phyloP scores from a whole-genome alignment of 1,139 yeast species.

The Spathaspora sp. region DNA sequence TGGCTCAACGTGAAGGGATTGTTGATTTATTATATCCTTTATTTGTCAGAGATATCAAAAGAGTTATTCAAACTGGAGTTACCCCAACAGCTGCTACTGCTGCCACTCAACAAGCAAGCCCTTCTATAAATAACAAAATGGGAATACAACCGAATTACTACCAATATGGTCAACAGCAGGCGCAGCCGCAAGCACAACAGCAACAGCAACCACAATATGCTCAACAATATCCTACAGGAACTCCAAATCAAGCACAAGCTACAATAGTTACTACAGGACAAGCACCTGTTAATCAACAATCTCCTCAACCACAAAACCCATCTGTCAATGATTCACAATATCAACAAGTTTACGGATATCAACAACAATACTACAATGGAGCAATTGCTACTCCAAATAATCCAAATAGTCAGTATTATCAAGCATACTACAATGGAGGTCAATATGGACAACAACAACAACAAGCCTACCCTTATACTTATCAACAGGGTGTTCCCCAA shows the following conservation, averaged over 20 bases:
- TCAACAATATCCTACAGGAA: conserved; percentile 15
- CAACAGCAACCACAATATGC: conserved; percentile 10
- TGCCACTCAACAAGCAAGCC: conserved; percentile 14
- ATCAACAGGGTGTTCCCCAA: conserved; percentile 7
- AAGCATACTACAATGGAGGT: conserved; percentile 5
- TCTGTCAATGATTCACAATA: conserved; percentile 8
- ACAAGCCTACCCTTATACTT: conserved; percentile 2
- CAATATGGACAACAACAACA: conserved; percentile 6
- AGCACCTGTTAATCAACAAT: conserved; percentile 6
- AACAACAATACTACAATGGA: conserved; percentile 7
- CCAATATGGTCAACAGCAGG: conserved; percentile 14
- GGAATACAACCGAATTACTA: conserved; percentile 16
- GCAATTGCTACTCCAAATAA: conserved; percentile 6
- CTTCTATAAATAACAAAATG: conserved; percentile 8
- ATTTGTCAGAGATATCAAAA: conserved; percentile 82
- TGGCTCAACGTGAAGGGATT: conserved; percentile 89
- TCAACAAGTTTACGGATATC: conserved; percentile 14
- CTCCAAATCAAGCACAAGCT: conserved; percentile 5
- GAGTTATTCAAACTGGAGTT: conserved; percentile 58
- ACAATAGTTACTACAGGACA: conserved; percentile 4
- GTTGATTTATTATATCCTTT: conserved; percentile 84
- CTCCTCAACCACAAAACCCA: conserved; percentile 11
- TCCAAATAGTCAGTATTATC: conserved; percentile 5
- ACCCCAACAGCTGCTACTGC: conserved; percentile 31
- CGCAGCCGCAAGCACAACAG: conserved; percentile 16